These are phyloP conservation scores for Ophiocordyceps australis DNA, from an alignment of 2,329 filamentous ascomycete genomes.

Conservation along the genomic window DNA sequence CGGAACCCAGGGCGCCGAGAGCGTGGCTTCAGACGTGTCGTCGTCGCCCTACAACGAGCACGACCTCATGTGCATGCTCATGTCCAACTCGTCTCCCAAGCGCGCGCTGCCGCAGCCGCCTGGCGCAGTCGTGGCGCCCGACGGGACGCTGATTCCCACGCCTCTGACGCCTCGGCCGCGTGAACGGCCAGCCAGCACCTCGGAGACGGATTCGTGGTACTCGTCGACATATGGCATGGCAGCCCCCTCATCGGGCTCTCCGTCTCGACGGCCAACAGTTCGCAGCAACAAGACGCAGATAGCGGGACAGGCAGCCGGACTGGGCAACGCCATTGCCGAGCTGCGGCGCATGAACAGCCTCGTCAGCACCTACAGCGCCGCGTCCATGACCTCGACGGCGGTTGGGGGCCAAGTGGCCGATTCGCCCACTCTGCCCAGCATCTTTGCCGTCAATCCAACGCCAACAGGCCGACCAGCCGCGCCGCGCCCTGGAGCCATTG, in stretches of 20 bases:
- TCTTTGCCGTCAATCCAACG: conserved; percentile 17
- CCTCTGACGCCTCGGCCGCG: conserved; percentile 10
- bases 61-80: conserved; percentile 13
- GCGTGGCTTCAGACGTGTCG: conserved; percentile 10
- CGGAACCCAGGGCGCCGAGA: too few relatives aligned
- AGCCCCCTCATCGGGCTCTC: conserved; percentile 8
- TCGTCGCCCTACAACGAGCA: conserved; percentile 15
- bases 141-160: conserved; percentile 9
- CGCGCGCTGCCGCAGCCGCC: conserved; percentile 13
- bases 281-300: conserved; percentile 3
- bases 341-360: conserved; percentile 40
- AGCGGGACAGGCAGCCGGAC: conserved; percentile 4
- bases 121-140: conserved; percentile 7
- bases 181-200: conserved; percentile 6
- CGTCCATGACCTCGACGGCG: conserved; percentile 14
- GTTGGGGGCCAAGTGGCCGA: conserved; percentile 8
- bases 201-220: conserved; percentile 10
- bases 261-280: conserved; percentile 5
- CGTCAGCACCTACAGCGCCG: conserved; percentile 23
- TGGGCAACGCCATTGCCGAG: conserved; percentile 27
- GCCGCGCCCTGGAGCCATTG: conserved; percentile 13
- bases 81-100: conserved; percentile 6
- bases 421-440: conserved; percentile 19
- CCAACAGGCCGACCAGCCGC: too few relatives aligned
- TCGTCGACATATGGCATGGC: conserved; percentile 4